These are phyloP conservation scores for Laetiporus sulphureus DNA, from an alignment of 1,284 basidiomycete genomes.

Conservation along the genomic window DNA sequence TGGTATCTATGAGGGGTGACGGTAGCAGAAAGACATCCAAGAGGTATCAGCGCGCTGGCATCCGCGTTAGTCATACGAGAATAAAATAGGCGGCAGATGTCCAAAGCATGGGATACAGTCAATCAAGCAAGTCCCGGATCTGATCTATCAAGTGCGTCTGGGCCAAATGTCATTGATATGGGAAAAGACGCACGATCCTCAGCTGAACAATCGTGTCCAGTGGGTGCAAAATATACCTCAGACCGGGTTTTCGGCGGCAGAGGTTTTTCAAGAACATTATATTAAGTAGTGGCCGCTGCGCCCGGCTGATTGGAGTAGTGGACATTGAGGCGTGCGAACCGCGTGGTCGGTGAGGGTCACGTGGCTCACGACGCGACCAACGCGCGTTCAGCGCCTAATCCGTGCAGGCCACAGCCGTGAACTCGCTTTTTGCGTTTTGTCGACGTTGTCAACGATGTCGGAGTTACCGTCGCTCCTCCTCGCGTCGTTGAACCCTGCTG, in stretches of 20 bases:
- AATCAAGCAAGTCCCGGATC: background rate
- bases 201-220: no score
- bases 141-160: background rate
- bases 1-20: no score
- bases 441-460: slow-evolving; percentile 37
- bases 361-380: background rate
- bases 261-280: no score
- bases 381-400: background rate
- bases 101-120: background rate
- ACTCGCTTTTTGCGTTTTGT: background rate
- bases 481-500: slow-evolving; percentile 67
- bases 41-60: background rate
- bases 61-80: background rate
- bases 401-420: background rate
- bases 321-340: no score
- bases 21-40: no score
- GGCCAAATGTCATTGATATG: background rate
- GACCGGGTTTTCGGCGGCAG: no score
- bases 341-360: no score
- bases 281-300: no score
- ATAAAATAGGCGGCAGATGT: background rate
- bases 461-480: slow-evolving; percentile 62
- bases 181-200: background rate
- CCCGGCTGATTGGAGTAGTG: no score
- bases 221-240: no score